A percentile compares a stretch with the other conserved stretches of the same genome.
These are phyloP conservation scores for Aegilops speltoides DNA, from an alignment of 176 grass and related monocot species.

Conservation along the genomic window DNA sequence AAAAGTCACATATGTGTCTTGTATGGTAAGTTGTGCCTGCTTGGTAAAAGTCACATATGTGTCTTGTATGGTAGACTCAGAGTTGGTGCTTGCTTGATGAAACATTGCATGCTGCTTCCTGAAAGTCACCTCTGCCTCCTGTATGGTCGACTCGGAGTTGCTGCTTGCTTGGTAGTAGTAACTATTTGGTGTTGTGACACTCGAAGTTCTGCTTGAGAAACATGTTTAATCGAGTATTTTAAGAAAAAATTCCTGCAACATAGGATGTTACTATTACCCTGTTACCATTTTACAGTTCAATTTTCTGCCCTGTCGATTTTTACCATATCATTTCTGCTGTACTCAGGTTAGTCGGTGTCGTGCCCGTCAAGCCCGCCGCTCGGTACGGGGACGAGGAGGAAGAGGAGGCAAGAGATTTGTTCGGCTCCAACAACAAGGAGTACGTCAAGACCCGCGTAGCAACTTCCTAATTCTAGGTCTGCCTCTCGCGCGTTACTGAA, in stretches of 20 bases:
- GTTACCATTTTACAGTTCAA: background rate
- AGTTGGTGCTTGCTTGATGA: background rate
- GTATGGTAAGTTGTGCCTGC: background rate
- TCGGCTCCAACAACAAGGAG: no score
- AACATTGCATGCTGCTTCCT: background rate
- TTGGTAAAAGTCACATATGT: background rate
- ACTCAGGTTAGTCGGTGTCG: constrained; percentile 37
- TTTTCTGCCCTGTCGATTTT: background rate
- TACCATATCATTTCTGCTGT: constrained; percentile 3
- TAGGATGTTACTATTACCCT: background rate
- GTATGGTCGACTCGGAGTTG: constrained; percentile 4
- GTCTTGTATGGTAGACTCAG: no score
- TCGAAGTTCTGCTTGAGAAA: background rate
- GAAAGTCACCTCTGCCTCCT: background rate
- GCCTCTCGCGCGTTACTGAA: no score
- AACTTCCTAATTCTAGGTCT: no score
- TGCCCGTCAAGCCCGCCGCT: no score
- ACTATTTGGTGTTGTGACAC: background rate
- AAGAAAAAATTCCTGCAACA: background rate
- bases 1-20: no score
- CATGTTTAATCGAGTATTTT: background rate
- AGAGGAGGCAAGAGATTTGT: no score
- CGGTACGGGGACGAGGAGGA: no score
- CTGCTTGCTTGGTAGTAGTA: background rate
- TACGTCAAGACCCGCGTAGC: no score